These are phyloP conservation scores for Cajanus cajan DNA, from an alignment of 306 rosid genomes.

Conservation along the genomic window DNA sequence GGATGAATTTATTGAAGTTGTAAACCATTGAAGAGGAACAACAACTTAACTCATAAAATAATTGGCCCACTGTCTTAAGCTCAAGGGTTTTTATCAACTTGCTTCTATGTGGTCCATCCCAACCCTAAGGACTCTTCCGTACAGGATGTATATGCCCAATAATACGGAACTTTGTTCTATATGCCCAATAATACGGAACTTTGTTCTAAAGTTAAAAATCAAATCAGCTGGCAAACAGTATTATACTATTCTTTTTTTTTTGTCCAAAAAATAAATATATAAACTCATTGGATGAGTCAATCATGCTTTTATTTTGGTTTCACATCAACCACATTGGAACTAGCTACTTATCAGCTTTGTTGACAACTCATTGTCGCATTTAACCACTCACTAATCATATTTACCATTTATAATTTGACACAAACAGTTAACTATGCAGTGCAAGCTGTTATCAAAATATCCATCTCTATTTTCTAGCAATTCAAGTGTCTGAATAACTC, in stretches of 20 bases:
- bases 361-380: neutral
- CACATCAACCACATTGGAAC: neutral
- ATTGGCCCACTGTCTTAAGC: slow-evolving; percentile 42
- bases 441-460: neutral
- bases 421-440: neutral
- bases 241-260: no score
- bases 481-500: neutral
- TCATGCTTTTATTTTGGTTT: neutral
- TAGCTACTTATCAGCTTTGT: neutral
- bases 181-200: neutral
- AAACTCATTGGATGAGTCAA: no score
- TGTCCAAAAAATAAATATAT: no score
- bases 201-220: no score
- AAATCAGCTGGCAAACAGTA: no score
- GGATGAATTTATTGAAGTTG: no score
- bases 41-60: no score
- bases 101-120: slow-evolving; percentile 39
- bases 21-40: neutral
- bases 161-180: neutral
- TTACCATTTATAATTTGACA: neutral
- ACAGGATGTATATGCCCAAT: slow-evolving; percentile 12
- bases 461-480: neutral
- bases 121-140: slow-evolving; percentile 53
- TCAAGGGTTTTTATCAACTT: slow-evolving; percentile 47
- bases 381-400: neutral